Percentiles rank a stretch among this genome's conserved stretches.
These are phyloP conservation scores for Phytopythium montanum DNA, from an alignment of 352 stramenopile genomes.

Conservation along the genomic window DNA sequence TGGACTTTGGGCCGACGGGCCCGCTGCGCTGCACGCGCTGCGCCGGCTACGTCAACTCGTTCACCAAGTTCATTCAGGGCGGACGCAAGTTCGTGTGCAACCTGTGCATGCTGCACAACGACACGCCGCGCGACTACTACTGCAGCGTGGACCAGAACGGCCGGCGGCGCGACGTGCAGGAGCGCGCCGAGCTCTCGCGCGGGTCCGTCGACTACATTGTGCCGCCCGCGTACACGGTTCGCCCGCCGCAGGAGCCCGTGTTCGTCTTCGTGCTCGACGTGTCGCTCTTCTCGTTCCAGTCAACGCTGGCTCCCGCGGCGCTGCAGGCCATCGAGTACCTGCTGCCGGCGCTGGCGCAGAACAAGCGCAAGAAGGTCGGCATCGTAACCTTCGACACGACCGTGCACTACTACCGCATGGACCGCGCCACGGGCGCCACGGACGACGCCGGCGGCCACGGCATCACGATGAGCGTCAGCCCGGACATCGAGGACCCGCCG, in stretches of 20 bases:
- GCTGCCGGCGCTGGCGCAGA: constrained; percentile 66
- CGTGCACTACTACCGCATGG: constrained; percentile 87
- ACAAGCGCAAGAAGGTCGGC: constrained; percentile 85
- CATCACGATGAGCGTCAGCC: constrained; percentile 76
- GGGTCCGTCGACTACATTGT: constrained; percentile 88
- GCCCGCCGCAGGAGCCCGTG: constrained; percentile 80
- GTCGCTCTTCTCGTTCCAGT: constrained; percentile 83
- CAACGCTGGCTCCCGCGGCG: constrained; percentile 48
- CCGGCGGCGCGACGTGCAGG: constrained; percentile 72
- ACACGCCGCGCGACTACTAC: constrained; percentile 85
- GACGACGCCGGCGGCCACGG: constrained; percentile 23
- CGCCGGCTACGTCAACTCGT: constrained; percentile 86
- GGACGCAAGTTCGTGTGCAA: constrained; percentile 88
- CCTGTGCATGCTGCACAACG: constrained; percentile 83
- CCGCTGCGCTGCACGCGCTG: constrained; percentile 84
- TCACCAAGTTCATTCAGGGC: constrained; percentile 84
- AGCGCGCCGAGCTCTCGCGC: constrained; percentile 74
- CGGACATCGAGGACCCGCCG: constrained; percentile 76
- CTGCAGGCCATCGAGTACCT: constrained; percentile 80
- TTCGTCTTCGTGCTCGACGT: constrained; percentile 87
- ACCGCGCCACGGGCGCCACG: constrained; percentile 27
- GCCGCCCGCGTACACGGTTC: constrained; percentile 75
- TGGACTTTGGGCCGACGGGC: constrained; percentile 81
- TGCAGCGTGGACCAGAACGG: constrained; percentile 86
- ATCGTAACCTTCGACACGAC: constrained; percentile 84